A percentile compares a stretch with the other conserved stretches of the same genome.
These are phyloP conservation scores for Pseudocercospora macadamiae DNA, from an alignment of 2,329 filamentous ascomycete genomes.

Conservation along the genomic window DNA sequence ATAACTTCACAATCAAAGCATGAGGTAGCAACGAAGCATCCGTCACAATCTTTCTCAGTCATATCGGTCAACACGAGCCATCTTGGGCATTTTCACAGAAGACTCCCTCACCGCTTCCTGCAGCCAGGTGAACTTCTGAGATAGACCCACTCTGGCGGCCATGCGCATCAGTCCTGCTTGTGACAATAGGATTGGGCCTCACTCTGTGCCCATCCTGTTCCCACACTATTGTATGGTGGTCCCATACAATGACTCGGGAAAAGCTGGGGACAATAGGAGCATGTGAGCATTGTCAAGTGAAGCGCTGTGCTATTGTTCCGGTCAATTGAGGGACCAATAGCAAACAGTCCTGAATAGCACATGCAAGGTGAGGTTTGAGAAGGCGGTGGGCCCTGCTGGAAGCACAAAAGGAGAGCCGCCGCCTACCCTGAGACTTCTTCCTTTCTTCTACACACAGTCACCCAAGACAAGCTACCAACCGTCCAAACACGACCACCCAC, in stretches of 20 bases:
- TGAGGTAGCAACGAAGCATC: too few species aligned
- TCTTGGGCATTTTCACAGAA: too few species aligned
- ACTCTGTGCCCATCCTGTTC: not conserved
- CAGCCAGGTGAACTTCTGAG: not conserved
- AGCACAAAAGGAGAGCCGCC: not conserved
- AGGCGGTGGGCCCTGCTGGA: not conserved
- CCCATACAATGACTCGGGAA: not conserved
- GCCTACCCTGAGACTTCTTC: slow-evolving; percentile 1
- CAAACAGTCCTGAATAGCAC: not conserved
- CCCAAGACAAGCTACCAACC: not conserved
- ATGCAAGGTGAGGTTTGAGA: slow-evolving; percentile 12
- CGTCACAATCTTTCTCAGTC: too few species aligned
- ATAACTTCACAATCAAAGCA: too few species aligned
- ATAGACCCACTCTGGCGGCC: not conserved
- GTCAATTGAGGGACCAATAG: not conserved
- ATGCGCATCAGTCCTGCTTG: not conserved
- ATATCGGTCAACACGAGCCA: too few species aligned
- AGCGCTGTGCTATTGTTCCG: slow-evolving; percentile 6
- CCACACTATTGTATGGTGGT: not conserved
- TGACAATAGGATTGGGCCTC: not conserved
- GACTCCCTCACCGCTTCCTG: not conserved
- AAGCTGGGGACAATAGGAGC: slow-evolving; percentile 1
- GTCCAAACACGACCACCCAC: not conserved
- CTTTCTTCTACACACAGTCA: slow-evolving; percentile 13
- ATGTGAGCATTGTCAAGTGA: not conserved